A percentile compares a stretch with the other conserved stretches of the same genome.
phyloP scores from a whole-genome alignment of 352 stramenopile species.

The Globisporangium mamillatum region DNA sequence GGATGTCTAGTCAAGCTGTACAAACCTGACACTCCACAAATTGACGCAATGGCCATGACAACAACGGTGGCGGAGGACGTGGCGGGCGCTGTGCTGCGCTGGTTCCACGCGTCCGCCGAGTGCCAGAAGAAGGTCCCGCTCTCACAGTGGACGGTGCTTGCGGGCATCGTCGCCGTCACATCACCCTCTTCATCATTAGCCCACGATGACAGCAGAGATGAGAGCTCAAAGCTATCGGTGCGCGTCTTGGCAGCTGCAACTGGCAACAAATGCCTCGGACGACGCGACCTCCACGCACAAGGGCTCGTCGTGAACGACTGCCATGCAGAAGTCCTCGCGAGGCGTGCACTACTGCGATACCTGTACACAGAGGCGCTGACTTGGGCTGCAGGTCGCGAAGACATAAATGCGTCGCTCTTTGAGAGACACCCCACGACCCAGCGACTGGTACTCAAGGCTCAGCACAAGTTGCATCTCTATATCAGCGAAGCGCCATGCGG shows the following conservation, averaged over 20 bases:
- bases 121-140: conserved; percentile 61
- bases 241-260: conserved; percentile 56
- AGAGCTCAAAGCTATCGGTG: conserved; percentile 16
- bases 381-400: conserved; percentile 19
- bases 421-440: conserved; percentile 23
- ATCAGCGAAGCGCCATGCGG: conserved; percentile 92
- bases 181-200: not conserved
- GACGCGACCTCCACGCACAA: conserved; percentile 54
- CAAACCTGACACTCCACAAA: not conserved
- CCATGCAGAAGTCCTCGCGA: conserved; percentile 91
- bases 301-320: conserved; percentile 90
- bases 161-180: conserved; percentile 44
- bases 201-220: not conserved
- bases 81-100: conserved; percentile 46
- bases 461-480: conserved; percentile 87
- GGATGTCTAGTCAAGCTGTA: not conserved
- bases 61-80: conserved; percentile 26
- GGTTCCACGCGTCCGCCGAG: conserved; percentile 45
- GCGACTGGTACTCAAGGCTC: conserved; percentile 46
- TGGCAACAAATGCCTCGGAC: conserved; percentile 80
- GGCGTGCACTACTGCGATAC: conserved; percentile 81
- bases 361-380: conserved; percentile 78
- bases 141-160: conserved; percentile 63
- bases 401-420: conserved; percentile 47
- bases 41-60: conserved; percentile 1